Conservation (phyloP, 1,139 yeast species). For the Candida pseudocylindracea region DNA sequence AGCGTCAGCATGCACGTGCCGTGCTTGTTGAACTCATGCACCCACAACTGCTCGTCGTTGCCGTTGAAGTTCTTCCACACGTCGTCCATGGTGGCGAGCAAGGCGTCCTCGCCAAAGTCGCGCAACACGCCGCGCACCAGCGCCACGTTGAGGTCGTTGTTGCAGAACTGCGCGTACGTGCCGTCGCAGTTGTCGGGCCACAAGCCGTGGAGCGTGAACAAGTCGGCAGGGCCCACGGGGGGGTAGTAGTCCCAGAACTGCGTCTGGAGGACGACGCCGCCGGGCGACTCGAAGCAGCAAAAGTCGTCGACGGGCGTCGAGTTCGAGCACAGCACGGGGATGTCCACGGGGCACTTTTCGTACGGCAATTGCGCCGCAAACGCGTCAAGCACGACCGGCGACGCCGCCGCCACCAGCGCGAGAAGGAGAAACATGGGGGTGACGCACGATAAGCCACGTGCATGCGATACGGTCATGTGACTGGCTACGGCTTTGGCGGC, state of each 20-base stretch:
- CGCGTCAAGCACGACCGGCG: no score
- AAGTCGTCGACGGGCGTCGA: slow-evolving; percentile 15
- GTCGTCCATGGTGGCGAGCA: slow-evolving; percentile 32
- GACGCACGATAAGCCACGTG: no score
- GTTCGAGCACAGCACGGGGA: slow-evolving; percentile 38
- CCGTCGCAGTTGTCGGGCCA: slow-evolving; percentile 60
- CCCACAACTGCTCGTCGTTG: slow-evolving; percentile 60
- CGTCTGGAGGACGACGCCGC: slow-evolving; percentile 66
- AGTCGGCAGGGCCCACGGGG: slow-evolving; percentile 11
- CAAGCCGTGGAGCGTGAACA: slow-evolving; percentile 68
- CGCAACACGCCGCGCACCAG: slow-evolving; percentile 7
- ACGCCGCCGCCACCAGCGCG: no score
- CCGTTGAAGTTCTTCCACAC: slow-evolving; percentile 56
- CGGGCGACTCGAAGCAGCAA: slow-evolving; percentile 82
- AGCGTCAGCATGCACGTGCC: slow-evolving; percentile 59
- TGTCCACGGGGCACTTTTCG: slow-evolving; percentile 31
- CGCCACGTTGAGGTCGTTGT: slow-evolving; percentile 2
- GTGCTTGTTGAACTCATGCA: slow-evolving; percentile 88
- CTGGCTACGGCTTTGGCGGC: no score
- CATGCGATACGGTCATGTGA: no score
- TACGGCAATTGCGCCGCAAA: no score
- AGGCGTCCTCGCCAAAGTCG: slow-evolving; percentile 21
- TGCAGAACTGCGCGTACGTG: slow-evolving; percentile 28
- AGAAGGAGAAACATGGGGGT: no score
- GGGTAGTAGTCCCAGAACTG: slow-evolving; percentile 93